phyloP scores from a whole-genome alignment of 2,329 filamentous ascomycete genomes.

The Xylaria sp. region DNA sequence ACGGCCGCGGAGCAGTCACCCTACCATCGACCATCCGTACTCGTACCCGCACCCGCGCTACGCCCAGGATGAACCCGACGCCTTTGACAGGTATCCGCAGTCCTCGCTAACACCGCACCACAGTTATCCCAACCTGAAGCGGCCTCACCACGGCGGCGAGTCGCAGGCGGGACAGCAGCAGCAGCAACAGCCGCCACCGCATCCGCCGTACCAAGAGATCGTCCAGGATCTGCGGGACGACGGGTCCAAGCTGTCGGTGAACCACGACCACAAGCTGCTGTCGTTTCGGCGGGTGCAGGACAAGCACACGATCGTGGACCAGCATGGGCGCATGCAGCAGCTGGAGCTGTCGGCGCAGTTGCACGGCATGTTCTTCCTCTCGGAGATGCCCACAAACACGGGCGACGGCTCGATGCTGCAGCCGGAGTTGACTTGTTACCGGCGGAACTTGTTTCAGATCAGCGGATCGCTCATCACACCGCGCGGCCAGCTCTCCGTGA shows the following conservation, averaged over 20 bases:
- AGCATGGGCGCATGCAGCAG: slow-evolving; percentile 69
- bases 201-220: slow-evolving; percentile 68
- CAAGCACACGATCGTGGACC: slow-evolving; percentile 70
- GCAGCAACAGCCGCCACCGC: slow-evolving; percentile 40
- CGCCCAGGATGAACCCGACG: slow-evolving; percentile 64
- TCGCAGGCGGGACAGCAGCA: slow-evolving; percentile 29
- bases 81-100: slow-evolving; percentile 65
- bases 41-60: slow-evolving; percentile 61
- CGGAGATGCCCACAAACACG: slow-evolving; percentile 76
- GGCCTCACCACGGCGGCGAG: slow-evolving; percentile 59
- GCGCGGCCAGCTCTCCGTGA: slow-evolving; percentile 78
- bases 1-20: slow-evolving; percentile 63
- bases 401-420: slow-evolving; percentile 69
- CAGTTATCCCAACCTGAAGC: slow-evolving; percentile 67
- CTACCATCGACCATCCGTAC: slow-evolving; percentile 63
- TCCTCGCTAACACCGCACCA: slow-evolving; percentile 61
- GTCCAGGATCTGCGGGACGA: slow-evolving; percentile 70
- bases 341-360: slow-evolving; percentile 77
- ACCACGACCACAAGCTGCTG: slow-evolving; percentile 70
- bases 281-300: slow-evolving; percentile 68
- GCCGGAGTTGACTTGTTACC: slow-evolving; percentile 93
- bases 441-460: slow-evolving; percentile 95
- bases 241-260: slow-evolving; percentile 65
- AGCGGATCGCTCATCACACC: slow-evolving; percentile 88
- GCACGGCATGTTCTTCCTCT: slow-evolving; percentile 90